phyloP scores from a whole-genome alignment of 2,329 filamentous ascomycete genomes.

The Aspergillus luchuensis region DNA sequence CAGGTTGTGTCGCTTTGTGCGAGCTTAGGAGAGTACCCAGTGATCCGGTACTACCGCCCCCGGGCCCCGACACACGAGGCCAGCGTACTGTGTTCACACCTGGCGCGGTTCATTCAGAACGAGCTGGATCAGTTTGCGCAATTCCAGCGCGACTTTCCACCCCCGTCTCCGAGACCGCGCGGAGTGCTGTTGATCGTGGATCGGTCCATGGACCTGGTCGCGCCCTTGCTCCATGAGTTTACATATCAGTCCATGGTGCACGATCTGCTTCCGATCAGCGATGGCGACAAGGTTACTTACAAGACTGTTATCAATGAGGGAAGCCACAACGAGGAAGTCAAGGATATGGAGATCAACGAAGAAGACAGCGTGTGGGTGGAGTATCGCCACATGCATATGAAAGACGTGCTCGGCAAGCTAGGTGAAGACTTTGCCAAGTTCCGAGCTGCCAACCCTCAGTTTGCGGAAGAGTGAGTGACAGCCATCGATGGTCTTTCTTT shows the following conservation, averaged over 20 bases:
- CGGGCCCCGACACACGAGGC: constrained; percentile 78
- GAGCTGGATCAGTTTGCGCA: constrained; percentile 88
- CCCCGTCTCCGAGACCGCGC: constrained; percentile 69
- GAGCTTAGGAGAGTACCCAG: constrained; percentile 88
- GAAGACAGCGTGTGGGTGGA: constrained; percentile 94
- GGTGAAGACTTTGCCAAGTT: constrained; percentile 93
- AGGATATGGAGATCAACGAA: constrained; percentile 88
- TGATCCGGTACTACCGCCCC: constrained; percentile 87
- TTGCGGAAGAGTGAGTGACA: constrained; percentile 65
- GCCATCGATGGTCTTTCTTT: not conserved
- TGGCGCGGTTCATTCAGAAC: constrained; percentile 88
- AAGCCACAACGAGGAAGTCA: constrained; percentile 69
- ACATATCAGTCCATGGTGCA: constrained; percentile 99
- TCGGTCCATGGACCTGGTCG: constrained; percentile 86
- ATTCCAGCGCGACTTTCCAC: constrained; percentile 81
- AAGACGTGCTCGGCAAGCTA: constrained; percentile 91
- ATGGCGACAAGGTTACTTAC: constrained; percentile 85
- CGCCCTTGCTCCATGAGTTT: constrained; percentile 90
- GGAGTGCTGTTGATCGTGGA: constrained; percentile 86
- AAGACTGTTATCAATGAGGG: constrained; percentile 78
- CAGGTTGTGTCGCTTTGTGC: constrained; percentile 87
- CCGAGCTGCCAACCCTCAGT: constrained; percentile 86
- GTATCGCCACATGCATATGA: constrained; percentile 95
- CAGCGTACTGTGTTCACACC: constrained; percentile 78
- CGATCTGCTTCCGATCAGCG: constrained; percentile 84